Conservation (phyloP, 2,329 filamentous ascomycete species). For the Sclerotinia sclerotiorum region DNA sequence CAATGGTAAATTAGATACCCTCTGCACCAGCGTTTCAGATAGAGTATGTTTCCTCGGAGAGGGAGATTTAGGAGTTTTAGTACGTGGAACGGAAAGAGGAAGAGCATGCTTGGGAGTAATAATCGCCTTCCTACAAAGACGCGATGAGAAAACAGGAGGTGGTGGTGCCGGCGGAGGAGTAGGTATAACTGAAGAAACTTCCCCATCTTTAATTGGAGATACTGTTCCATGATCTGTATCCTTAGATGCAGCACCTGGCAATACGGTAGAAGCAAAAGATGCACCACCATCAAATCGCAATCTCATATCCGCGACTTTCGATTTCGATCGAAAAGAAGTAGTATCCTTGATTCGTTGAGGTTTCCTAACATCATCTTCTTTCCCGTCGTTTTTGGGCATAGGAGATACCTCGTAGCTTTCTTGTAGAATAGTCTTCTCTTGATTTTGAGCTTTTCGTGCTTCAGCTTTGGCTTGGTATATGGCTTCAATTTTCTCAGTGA, state of each 20-base stretch:
- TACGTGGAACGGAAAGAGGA: background rate
- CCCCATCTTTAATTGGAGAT: background rate
- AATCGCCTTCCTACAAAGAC: background rate
- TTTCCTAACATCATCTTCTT: background rate
- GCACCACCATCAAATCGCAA: conserved; percentile 31
- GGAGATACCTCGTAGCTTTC: background rate
- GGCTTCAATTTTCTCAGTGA: conserved; percentile 34
- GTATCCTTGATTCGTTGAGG: conserved; percentile 12
- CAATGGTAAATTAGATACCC: background rate
- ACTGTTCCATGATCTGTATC: background rate
- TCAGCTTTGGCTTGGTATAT: conserved; percentile 32
- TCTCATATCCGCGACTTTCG: conserved; percentile 34
- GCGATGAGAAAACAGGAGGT: background rate
- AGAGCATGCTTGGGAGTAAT: background rate
- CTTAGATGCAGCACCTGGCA: background rate
- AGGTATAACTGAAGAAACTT: background rate
- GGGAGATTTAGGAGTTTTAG: background rate
- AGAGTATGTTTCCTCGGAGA: background rate
- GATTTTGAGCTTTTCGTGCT: conserved; percentile 22
- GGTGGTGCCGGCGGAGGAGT: conserved; percentile 1
- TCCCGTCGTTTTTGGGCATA: background rate
- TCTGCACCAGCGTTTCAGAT: background rate
- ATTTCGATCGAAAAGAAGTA: conserved; percentile 17
- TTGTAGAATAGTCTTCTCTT: background rate
- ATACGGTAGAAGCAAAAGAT: conserved; percentile 5